Evolutionary conservation across 345 rosid species (phyloP).

Genomic region (Boechera divaricarpa): DNA sequence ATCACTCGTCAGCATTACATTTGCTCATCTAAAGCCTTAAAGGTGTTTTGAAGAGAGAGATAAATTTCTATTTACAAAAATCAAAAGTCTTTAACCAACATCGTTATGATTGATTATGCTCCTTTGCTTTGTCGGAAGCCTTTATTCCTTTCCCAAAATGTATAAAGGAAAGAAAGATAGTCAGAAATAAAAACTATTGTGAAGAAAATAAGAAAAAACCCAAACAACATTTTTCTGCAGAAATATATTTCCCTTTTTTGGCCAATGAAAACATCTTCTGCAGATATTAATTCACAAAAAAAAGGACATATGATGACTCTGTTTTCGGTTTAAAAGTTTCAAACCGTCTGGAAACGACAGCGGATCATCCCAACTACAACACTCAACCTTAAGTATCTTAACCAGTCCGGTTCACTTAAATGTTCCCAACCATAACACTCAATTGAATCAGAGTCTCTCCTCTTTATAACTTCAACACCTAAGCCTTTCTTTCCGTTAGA

Average conservation of each 20-base stretch:
- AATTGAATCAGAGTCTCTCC: neutral
- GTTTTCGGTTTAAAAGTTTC: neutral
- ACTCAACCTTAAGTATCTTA: too few relatives aligned
- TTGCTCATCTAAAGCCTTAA: neutral
- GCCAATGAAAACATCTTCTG: neutral
- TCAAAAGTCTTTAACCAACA: slow-evolving; percentile 16
- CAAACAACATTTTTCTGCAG: neutral
- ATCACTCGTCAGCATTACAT: too few relatives aligned
- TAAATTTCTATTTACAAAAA: neutral
- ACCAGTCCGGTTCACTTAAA: neutral
- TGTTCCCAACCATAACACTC: neutral
- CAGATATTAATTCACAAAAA: neutral
- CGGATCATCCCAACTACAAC: too few relatives aligned
- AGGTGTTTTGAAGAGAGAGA: neutral
- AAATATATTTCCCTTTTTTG: neutral
- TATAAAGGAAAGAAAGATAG: slow-evolving; percentile 19
- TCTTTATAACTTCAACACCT: too few relatives aligned
- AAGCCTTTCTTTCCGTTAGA: too few relatives aligned
- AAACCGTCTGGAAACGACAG: neutral
- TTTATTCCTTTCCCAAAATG: slow-evolving; percentile 42
- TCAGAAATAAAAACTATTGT: neutral
- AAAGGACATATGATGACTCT: neutral
- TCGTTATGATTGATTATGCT: slow-evolving; percentile 24
- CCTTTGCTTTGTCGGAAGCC: slow-evolving; percentile 38
- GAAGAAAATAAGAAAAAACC: neutral